Conservation (phyloP, 108 stramenopile species). For the Heterococcus sp. region DNA sequence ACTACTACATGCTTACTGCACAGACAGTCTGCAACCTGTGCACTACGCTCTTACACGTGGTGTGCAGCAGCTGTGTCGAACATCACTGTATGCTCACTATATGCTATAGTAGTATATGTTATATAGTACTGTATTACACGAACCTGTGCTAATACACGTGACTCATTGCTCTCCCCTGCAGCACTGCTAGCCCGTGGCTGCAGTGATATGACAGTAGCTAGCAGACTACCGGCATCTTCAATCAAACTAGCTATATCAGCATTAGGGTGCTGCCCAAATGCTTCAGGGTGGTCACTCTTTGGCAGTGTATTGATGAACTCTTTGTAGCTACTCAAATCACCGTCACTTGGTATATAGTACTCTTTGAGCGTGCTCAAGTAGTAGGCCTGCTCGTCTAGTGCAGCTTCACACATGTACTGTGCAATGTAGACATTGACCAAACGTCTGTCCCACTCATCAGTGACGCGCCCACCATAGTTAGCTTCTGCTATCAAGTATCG, state of each 20-base stretch:
- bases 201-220: conserved; percentile 49
- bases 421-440: conserved; percentile 63
- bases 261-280: conserved; percentile 69
- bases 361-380: conserved; percentile 34
- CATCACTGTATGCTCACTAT: too few species aligned
- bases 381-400: conserved; percentile 50
- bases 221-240: conserved; percentile 56
- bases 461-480: conserved; percentile 70
- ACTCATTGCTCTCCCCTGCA: neutral
- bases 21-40: too few species aligned
- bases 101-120: too few species aligned
- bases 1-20: too few species aligned
- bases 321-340: conserved; percentile 56
- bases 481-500: conserved; percentile 67
- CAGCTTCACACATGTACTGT: conserved; percentile 61
- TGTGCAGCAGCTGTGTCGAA: too few species aligned
- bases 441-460: conserved; percentile 67
- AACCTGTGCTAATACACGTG: neutral
- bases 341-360: conserved; percentile 59
- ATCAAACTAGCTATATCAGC: conserved; percentile 62
- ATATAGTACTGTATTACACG: neutral
- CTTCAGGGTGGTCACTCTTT: conserved; percentile 57
- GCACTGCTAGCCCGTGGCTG: conserved; percentile 47
- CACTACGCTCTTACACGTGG: too few species aligned
- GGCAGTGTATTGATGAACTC: conserved; percentile 53